These are phyloP conservation scores for Trypanosomatidae sp. DNA, from an alignment of 208 protist species.

Conservation along the genomic window DNA sequence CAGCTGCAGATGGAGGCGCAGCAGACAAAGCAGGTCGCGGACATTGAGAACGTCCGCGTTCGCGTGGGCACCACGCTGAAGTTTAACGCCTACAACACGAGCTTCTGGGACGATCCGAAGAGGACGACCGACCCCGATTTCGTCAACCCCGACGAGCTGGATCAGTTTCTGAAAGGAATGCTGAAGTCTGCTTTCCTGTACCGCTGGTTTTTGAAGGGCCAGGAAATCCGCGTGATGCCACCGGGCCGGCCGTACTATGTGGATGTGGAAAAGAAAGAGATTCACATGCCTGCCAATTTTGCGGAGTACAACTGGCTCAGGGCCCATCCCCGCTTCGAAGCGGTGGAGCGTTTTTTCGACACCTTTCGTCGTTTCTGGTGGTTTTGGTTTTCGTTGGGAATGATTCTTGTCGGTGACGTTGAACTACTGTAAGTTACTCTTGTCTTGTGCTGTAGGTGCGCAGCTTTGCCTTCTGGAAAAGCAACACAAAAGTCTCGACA, in stretches of 20 bases:
- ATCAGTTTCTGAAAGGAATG: slow-evolving; percentile 64
- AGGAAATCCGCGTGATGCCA: slow-evolving; percentile 70
- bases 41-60: slow-evolving; percentile 76
- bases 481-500: too few relatives aligned
- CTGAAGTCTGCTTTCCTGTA: slow-evolving; percentile 77
- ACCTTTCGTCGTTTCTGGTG: slow-evolving; percentile 75
- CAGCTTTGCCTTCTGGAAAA: too few relatives aligned
- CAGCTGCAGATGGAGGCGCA: slow-evolving; percentile 90
- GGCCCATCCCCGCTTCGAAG: slow-evolving; percentile 61
- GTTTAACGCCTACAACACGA: slow-evolving; percentile 79
- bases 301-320: slow-evolving; percentile 80
- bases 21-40: slow-evolving; percentile 52
- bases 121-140: slow-evolving; percentile 52
- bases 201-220: slow-evolving; percentile 80
- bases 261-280: slow-evolving; percentile 71
- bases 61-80: slow-evolving; percentile 72
- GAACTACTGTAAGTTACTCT: slow-evolving; percentile 53
- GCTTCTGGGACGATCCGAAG: slow-evolving; percentile 84
- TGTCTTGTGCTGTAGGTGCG: too few relatives aligned
- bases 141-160: slow-evolving; percentile 77
- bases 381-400: slow-evolving; percentile 81
- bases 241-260: slow-evolving; percentile 67
- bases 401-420: slow-evolving; percentile 82
- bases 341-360: slow-evolving; percentile 51
- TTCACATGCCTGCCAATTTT: slow-evolving; percentile 89